Base-by-base conservation (phyloP, 306 rosid species). In the Bauhinia variegata region DNA sequence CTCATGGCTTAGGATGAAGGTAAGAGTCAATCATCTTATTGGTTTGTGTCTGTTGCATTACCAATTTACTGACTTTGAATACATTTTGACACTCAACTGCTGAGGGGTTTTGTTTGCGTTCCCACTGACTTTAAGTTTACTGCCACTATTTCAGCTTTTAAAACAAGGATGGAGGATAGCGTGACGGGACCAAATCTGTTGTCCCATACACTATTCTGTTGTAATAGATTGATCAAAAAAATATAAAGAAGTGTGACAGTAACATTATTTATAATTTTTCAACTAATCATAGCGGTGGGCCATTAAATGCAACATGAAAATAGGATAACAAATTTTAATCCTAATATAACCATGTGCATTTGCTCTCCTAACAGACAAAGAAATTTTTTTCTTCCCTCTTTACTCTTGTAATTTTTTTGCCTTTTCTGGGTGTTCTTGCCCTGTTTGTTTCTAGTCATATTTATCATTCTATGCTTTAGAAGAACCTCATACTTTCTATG, bases 1-100 rank as follows among this genome's bases (percentile, higher is more conserved):
- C 68, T 73, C 71, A 2, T 28, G n/a, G 62, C 76, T 70, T 41
- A 57, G 54, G 71, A 75, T 68, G 63, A 63, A 76, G 81, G 88
- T 86, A 83, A 74, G n/a, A 65, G 36, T 72, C 38, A 4, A 8
- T 66, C 5, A 28, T 30, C 68, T 43, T 65, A 11, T 4, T 44
- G 19, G 9, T 63, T 31, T 30, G 4, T 33, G 1, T 13, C 36
- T 67, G 33, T 59, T 52, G 28, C 2, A 23, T 59, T 51, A n/a
- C 55, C 48, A 52, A 30, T 44, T 41, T 19, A 37, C 11, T 67
- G 55, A 23, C 68, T 60, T 36, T 63, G 4, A 7, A 33, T 49
- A 23, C 2, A 23, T 23, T 23, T 23, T 23, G 28, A 23, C 28
- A 55, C 16, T 36, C 60, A 58, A 48, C 72, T 17, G 7, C 37